These are phyloP conservation scores for Cyclotella atomus DNA, from an alignment of 108 stramenopile genomes.

Conservation along the genomic window DNA sequence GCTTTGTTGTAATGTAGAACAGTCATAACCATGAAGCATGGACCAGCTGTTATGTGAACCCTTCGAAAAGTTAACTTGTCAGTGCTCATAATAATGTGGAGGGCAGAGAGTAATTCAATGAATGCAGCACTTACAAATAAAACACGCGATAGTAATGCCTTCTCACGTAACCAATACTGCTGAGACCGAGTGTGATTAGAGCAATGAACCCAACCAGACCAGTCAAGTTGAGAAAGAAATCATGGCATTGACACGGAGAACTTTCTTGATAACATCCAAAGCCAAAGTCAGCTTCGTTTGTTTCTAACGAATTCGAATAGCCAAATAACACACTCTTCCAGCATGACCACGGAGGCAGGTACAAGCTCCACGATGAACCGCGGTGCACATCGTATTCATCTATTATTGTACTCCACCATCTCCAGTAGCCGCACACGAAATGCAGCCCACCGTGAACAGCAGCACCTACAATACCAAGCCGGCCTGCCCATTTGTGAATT, in stretches of 20 bases:
- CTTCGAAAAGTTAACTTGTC: too few relatives aligned
- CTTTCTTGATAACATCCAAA: conserved; percentile 44
- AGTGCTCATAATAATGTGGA: too few relatives aligned
- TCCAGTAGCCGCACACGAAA: conserved; percentile 32
- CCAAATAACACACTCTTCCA: conserved; percentile 26
- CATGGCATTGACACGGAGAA: conserved; percentile 54
- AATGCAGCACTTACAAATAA: conserved; percentile 15
- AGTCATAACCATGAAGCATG: conserved; percentile 6
- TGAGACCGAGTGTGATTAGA: background rate
- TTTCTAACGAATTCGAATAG: background rate
- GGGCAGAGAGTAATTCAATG: too few relatives aligned
- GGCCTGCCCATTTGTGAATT: conserved; percentile 63
- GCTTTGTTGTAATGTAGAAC: conserved; percentile 23
- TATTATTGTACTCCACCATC: conserved; percentile 26
- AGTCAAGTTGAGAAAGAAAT: conserved; percentile 49
- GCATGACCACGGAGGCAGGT: conserved; percentile 42
- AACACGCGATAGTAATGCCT: conserved; percentile 19
- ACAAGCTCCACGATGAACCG: background rate
- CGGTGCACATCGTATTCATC: conserved; percentile 1
- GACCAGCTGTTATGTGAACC: conserved; percentile 16
- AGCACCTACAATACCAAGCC: conserved; percentile 38
- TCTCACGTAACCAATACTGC: conserved; percentile 13
- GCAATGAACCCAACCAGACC: conserved; percentile 10
- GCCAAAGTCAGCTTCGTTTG: conserved; percentile 22
- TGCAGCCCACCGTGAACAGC: conserved; percentile 55